Evolutionary conservation across 495 filamentous ascomycete genomes (phyloP).

Genomic region (Neurospora sp.): DNA sequence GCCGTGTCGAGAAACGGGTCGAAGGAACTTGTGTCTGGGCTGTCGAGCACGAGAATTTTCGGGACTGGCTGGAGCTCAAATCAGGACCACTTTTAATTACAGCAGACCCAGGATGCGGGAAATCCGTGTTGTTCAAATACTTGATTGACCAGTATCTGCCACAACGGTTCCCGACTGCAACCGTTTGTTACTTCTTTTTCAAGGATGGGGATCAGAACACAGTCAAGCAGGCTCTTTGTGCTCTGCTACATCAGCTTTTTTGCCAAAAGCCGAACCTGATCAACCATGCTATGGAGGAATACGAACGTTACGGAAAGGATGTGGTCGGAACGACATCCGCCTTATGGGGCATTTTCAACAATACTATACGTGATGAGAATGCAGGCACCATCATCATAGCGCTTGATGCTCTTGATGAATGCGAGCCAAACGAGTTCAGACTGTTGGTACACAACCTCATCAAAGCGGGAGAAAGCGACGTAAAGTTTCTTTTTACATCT

Average conservation of each 20-base stretch:
- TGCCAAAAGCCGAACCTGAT: background rate
- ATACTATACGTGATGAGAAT: background rate
- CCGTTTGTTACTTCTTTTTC: background rate
- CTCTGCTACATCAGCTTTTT: background rate
- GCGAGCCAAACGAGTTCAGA: background rate
- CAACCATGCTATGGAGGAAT: background rate
- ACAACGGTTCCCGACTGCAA: background rate
- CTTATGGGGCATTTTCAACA: background rate
- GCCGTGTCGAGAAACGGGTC: background rate
- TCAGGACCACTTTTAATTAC: background rate
- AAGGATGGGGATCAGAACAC: background rate
- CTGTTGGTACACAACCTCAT: background rate
- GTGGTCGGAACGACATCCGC: background rate
- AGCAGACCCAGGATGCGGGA: background rate
- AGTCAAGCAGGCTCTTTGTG: background rate
- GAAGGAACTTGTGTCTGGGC: background rate
- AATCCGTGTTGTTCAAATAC: background rate
- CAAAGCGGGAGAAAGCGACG: background rate
- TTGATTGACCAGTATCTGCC: background rate
- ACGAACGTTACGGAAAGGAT: too few relatives aligned
- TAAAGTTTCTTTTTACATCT: background rate
- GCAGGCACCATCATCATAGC: background rate
- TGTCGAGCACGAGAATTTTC: background rate
- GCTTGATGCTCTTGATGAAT: background rate
- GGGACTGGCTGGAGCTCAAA: background rate